phyloP scores from a whole-genome alignment of 805 yeast genomes.

The Metschnikowia hibisci region DNA sequence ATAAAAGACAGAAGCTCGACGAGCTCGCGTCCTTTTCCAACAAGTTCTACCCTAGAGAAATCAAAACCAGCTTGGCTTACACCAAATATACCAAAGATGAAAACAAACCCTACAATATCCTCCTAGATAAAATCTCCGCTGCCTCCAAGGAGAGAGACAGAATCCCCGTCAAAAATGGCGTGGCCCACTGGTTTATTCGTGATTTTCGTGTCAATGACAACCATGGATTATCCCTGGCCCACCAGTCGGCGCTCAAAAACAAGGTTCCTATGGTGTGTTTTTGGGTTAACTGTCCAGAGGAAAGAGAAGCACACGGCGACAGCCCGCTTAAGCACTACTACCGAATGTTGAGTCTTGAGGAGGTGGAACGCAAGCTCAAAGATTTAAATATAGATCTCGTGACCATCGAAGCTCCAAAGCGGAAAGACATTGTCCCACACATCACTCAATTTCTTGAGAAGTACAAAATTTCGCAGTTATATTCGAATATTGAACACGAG shows the following conservation, averaged over 20 bases:
- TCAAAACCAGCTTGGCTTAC: constrained; percentile 14
- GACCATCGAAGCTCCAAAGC: constrained; percentile 33
- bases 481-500: constrained; percentile 41
- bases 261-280: constrained; percentile 37
- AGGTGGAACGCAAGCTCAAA: constrained; percentile 27
- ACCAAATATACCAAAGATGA: constrained; percentile 27
- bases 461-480: constrained; percentile 25
- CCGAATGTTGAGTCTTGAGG: constrained; percentile 29
- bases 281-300: constrained; percentile 40
- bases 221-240: constrained; percentile 35
- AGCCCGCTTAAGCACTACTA: constrained; percentile 42
- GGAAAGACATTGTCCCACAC: constrained; percentile 25
- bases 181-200: constrained; percentile 46
- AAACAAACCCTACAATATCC: constrained; percentile 26
- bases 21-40: constrained; percentile 14
- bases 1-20: constrained; percentile 16
- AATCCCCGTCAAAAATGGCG: constrained; percentile 17
- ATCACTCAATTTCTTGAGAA: constrained; percentile 23
- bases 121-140: constrained; percentile 12
- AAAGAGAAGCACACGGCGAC: constrained; percentile 39
- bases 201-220: constrained; percentile 48
- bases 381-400: constrained; percentile 38
- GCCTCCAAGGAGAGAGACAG: constrained; percentile 11
- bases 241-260: constrained; percentile 25
- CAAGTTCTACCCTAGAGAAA: constrained; percentile 13